Evolutionary conservation across 192 early-diverging fungal genomes (phyloP).

Genomic region (Dispira parvispora): DNA sequence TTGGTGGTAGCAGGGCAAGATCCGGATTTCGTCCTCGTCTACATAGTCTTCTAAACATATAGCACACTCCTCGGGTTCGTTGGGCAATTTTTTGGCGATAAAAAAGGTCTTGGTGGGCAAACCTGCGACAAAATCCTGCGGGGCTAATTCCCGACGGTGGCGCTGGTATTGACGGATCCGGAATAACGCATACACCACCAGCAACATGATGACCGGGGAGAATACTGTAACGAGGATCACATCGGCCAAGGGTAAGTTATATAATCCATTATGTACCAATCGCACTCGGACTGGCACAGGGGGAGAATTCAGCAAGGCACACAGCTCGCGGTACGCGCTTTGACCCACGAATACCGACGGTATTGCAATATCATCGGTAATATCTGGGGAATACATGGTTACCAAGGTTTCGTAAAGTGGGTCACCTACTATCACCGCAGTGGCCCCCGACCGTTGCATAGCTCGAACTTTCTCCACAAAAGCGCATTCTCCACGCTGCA

Average conservation of each 20-base stretch:
- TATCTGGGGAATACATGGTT: conserved; percentile 69
- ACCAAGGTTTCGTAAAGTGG: conserved; percentile 50
- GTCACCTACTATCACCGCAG: conserved; percentile 80
- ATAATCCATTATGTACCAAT: conserved; percentile 29
- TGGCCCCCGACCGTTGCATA: conserved; percentile 74
- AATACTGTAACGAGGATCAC: conserved; percentile 66
- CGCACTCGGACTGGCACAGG: conserved; percentile 16
- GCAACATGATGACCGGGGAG: conserved; percentile 65
- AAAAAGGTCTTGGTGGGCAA: conserved; percentile 57
- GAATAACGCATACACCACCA: conserved; percentile 57
- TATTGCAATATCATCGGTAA: conserved; percentile 70
- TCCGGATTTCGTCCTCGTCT: conserved; percentile 56
- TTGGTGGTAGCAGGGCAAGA: conserved; percentile 75
- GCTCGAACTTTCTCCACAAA: conserved; percentile 82
- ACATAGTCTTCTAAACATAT: conserved; percentile 90
- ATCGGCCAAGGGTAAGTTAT: conserved; percentile 53
- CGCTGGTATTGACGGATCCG: conserved; percentile 52
- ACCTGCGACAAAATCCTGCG: conserved; percentile 49
- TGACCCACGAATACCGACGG: conserved; percentile 77
- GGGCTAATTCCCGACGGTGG: conserved; percentile 57
- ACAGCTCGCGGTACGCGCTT: conserved; percentile 43
- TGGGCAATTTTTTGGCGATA: conserved; percentile 39
- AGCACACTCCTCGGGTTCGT: conserved; percentile 67
- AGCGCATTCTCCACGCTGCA: conserved; percentile 72
- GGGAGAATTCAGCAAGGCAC: conserved; percentile 15